These are phyloP conservation scores for Phytopythium aichiense DNA, from an alignment of 352 stramenopile genomes.

Conservation along the genomic window DNA sequence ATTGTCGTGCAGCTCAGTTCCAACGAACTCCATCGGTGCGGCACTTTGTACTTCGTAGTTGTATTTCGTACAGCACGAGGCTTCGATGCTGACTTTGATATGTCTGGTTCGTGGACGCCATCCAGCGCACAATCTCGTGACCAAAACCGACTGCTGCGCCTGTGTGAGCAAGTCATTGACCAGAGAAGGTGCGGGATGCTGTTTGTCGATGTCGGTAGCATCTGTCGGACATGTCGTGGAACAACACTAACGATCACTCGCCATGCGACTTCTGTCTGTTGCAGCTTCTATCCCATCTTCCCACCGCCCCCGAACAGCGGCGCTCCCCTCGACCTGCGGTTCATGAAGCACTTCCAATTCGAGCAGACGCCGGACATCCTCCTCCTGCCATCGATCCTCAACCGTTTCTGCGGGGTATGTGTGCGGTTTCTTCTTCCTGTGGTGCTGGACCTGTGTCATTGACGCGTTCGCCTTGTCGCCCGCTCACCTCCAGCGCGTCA, in stretches of 20 bases:
- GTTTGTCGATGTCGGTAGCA: neutral
- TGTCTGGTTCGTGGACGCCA: neutral
- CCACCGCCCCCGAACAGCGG: slow-evolving; percentile 57
- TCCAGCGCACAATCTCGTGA: slow-evolving; percentile 40
- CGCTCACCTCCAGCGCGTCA: slow-evolving; percentile 47
- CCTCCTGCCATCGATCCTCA: slow-evolving; percentile 93
- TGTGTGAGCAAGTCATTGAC: slow-evolving; percentile 78
- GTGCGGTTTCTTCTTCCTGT: slow-evolving; percentile 4
- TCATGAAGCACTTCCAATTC: slow-evolving; percentile 91
- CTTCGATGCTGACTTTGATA: neutral
- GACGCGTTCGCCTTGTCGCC: neutral
- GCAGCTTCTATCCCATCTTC: slow-evolving; percentile 78
- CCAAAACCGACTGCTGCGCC: slow-evolving; percentile 68
- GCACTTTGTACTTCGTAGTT: neutral
- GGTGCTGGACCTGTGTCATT: slow-evolving; percentile 24
- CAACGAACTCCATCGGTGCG: slow-evolving; percentile 66
- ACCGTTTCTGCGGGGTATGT: slow-evolving; percentile 84
- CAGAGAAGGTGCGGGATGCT: slow-evolving; percentile 49
- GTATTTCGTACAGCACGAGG: neutral
- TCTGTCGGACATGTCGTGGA: neutral
- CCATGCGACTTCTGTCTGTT: neutral
- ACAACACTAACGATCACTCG: neutral
- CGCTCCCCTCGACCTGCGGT: slow-evolving; percentile 89
- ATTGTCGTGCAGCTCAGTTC: slow-evolving; percentile 85
- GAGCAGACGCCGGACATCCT: slow-evolving; percentile 93